Evolutionary conservation across 1,284 basidiomycete genomes (phyloP).

Genomic region (Ustilago bromivora): DNA sequence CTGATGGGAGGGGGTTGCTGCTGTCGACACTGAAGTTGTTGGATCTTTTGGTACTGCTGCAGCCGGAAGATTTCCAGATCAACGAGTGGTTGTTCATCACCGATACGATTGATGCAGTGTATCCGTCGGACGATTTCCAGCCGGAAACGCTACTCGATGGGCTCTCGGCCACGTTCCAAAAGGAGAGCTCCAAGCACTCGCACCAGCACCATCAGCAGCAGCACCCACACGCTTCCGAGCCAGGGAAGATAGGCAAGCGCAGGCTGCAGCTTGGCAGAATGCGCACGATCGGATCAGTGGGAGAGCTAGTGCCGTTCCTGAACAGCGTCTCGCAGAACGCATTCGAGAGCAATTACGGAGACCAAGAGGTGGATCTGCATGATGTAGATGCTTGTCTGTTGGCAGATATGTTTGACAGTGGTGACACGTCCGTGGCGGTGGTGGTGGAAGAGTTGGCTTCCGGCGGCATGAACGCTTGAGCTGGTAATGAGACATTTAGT

Average conservation of each 20-base stretch:
- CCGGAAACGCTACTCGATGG: constrained; percentile 91
- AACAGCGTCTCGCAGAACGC: constrained; percentile 37
- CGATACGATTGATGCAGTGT: constrained; percentile 94
- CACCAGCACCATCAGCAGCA: not conserved
- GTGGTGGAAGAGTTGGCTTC: not conserved
- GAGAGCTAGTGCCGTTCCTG: constrained; percentile 38
- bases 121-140: constrained; percentile 83
- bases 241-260: constrained; percentile 8
- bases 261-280: constrained; percentile 22
- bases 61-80: constrained; percentile 97
- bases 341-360: constrained; percentile 40
- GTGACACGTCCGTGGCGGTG: not conserved
- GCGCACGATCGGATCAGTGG: constrained; percentile 13
- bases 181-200: constrained; percentile 56
- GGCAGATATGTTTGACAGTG: constrained; percentile 53
- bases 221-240: not conserved
- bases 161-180: constrained; percentile 78
- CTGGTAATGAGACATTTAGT: constrained; percentile 1
- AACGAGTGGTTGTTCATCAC: constrained; percentile 99
- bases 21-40: constrained; percentile 92
- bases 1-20: constrained; percentile 84
- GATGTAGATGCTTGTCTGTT: constrained; percentile 51
- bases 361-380: constrained; percentile 23
- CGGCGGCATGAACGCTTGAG: constrained; percentile 2
- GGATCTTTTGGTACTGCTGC: constrained; percentile 88